Conservation (phyloP, 2,329 filamentous ascomycete genomes). For the Lojkania enalia region DNA sequence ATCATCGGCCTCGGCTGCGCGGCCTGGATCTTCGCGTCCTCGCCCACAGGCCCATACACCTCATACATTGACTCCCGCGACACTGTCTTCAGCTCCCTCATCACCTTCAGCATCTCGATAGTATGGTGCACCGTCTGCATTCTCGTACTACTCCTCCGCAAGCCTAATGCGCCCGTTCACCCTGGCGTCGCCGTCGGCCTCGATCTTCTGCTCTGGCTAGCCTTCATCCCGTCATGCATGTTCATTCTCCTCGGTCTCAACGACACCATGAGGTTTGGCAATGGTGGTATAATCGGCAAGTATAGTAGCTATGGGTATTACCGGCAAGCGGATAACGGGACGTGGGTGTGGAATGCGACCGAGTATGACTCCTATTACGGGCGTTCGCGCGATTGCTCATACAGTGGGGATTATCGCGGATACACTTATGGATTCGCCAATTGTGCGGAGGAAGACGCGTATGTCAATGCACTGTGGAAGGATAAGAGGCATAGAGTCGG, state of each 20-base stretch:
- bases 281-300: slow-evolving; percentile 19
- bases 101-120: slow-evolving; percentile 36
- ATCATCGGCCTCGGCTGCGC: slow-evolving; percentile 39
- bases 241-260: slow-evolving; percentile 25
- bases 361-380: slow-evolving; percentile 16
- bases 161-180: slow-evolving; percentile 31
- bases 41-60: slow-evolving; percentile 3
- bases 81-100: slow-evolving; percentile 25
- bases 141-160: slow-evolving; percentile 27
- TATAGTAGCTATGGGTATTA: slow-evolving; percentile 26
- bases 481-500: slow-evolving; percentile 24
- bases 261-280: slow-evolving; percentile 22
- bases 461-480: slow-evolving; percentile 34
- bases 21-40: slow-evolving; percentile 24
- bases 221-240: slow-evolving; percentile 32
- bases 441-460: slow-evolving; percentile 37
- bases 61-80: slow-evolving; percentile 21
- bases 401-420: slow-evolving; percentile 3
- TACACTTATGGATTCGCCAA: slow-evolving; percentile 15
- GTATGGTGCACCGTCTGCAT: slow-evolving; percentile 37
- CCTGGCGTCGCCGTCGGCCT: slow-evolving; percentile 40
- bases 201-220: slow-evolving; percentile 43
- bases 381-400: slow-evolving; percentile 19
- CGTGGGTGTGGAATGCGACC: slow-evolving; percentile 32
- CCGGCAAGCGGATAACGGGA: slow-evolving; percentile 28